These are phyloP conservation scores for Coemansia biformis DNA, from an alignment of 192 early-diverging fungal species.

Conservation along the genomic window DNA sequence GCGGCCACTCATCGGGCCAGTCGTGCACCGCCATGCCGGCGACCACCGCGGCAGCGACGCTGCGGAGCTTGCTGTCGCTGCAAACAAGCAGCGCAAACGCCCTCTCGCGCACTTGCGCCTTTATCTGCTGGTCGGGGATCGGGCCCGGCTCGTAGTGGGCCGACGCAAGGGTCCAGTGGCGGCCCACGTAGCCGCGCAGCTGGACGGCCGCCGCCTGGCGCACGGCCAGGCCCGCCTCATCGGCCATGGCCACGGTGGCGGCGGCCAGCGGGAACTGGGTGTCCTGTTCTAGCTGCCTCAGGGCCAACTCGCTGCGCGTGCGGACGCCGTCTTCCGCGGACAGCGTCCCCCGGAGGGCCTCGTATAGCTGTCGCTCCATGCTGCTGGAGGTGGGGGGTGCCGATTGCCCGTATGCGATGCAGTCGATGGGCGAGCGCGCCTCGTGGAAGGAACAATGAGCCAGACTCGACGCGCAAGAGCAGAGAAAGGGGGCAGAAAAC, in stretches of 20 bases:
- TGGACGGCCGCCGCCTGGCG: slow-evolving; percentile 67
- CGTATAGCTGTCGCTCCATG: slow-evolving; percentile 73
- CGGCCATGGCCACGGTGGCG: slow-evolving; percentile 57
- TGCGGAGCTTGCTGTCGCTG: slow-evolving; percentile 31
- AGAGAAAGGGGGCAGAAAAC: too few relatives aligned
- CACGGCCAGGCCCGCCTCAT: slow-evolving; percentile 57
- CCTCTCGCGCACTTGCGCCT: slow-evolving; percentile 40
- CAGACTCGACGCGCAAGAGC: too few relatives aligned
- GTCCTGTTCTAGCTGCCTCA: slow-evolving; percentile 59
- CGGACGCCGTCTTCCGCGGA: slow-evolving; percentile 62
- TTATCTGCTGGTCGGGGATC: slow-evolving; percentile 37
- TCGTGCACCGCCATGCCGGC: slow-evolving; percentile 88
- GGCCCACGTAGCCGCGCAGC: slow-evolving; percentile 67
- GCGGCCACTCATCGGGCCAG: slow-evolving; percentile 92
- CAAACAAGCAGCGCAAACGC: slow-evolving; percentile 34
- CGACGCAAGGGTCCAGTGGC: slow-evolving; percentile 67
- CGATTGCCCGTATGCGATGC: too few relatives aligned
- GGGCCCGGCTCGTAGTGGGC: slow-evolving; percentile 50
- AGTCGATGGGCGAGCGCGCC: too few relatives aligned
- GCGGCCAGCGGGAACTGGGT: slow-evolving; percentile 66
- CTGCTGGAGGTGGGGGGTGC: background rate
- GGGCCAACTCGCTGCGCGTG: slow-evolving; percentile 58
- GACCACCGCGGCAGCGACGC: slow-evolving; percentile 63
- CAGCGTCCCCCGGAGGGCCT: slow-evolving; percentile 64
- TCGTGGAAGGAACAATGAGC: too few relatives aligned